Evolutionary conservation across 495 filamentous ascomycete genomes (phyloP).

Genomic region (Hypoxylon crocopeplum): DNA sequence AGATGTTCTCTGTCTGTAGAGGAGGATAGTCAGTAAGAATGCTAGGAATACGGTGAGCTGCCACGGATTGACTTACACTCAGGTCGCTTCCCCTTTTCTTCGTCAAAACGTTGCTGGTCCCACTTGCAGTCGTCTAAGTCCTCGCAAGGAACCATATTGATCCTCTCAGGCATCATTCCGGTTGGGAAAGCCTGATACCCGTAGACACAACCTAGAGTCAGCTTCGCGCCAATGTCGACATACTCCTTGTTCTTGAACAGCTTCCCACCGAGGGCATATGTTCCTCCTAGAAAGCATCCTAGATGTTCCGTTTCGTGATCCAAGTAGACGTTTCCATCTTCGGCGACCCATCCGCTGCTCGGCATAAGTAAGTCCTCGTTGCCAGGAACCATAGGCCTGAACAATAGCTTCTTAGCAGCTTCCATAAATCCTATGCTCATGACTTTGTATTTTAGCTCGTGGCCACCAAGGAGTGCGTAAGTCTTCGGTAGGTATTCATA

Average conservation of each 20-base stretch:
- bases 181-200: conserved; percentile 77
- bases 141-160: conserved; percentile 68
- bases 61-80: conserved; percentile 38
- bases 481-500: conserved; percentile 90
- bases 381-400: conserved; percentile 76
- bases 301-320: conserved; percentile 54
- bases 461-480: conserved; percentile 74
- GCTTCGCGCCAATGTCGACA: conserved; percentile 71
- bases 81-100: conserved; percentile 32
- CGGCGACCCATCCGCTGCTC: conserved; percentile 47
- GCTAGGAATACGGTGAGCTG: neutral
- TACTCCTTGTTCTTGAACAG: conserved; percentile 72
- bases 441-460: conserved; percentile 71
- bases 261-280: conserved; percentile 81
- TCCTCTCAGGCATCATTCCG: conserved; percentile 86
- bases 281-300: conserved; percentile 82
- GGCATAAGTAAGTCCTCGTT: conserved; percentile 74
- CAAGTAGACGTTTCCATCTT: conserved; percentile 34
- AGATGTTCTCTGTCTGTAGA: conserved; percentile 37
- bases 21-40: neutral
- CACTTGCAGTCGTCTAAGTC: conserved; percentile 69
- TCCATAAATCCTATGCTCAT: conserved; percentile 78
- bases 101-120: conserved; percentile 66
- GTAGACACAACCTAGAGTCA: conserved; percentile 89
- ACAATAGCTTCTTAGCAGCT: conserved; percentile 73